Evolutionary conservation across 2,329 filamentous ascomycete genomes (phyloP).

Genomic region (Monosporascus sp.): DNA sequence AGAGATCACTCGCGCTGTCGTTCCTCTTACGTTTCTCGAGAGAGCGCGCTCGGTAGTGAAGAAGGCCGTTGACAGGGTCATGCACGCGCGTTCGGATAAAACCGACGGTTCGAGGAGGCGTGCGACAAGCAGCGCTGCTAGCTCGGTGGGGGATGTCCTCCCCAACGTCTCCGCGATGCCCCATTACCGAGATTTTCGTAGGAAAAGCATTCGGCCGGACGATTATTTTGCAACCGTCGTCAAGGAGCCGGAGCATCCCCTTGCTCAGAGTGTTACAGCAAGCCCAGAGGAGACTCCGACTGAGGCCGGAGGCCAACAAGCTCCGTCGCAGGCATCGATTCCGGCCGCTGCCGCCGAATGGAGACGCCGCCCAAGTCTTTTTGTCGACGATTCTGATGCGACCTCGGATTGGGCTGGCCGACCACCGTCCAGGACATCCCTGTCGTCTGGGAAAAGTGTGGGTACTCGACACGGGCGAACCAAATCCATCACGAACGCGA

Average conservation of each 20-base stretch:
- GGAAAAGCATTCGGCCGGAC: slow-evolving; percentile 50
- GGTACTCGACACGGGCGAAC: slow-evolving; percentile 39
- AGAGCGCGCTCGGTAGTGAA: slow-evolving; percentile 75
- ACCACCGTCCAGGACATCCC: slow-evolving; percentile 25
- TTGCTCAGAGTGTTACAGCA: slow-evolving; percentile 68
- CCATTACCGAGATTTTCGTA: slow-evolving; percentile 46
- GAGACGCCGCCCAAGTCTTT: slow-evolving; percentile 28
- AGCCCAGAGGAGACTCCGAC: slow-evolving; percentile 52
- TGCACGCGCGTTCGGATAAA: slow-evolving; percentile 55
- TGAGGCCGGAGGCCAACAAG: slow-evolving; percentile 22
- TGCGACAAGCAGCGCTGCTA: slow-evolving; percentile 59
- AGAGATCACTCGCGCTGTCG: slow-evolving; percentile 85
- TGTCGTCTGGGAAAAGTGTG: slow-evolving; percentile 22
- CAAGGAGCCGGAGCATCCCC: slow-evolving; percentile 59
- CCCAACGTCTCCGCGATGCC: slow-evolving; percentile 43
- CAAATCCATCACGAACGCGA: slow-evolving; percentile 39
- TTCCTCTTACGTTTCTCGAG: slow-evolving; percentile 82
- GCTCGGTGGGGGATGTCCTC: slow-evolving; percentile 55
- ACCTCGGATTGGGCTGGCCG: slow-evolving; percentile 28
- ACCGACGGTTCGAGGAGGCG: slow-evolving; percentile 51
- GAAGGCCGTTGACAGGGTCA: slow-evolving; percentile 60
- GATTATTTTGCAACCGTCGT: slow-evolving; percentile 45
- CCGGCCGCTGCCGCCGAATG: slow-evolving; percentile 32
- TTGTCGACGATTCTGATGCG: slow-evolving; percentile 31
- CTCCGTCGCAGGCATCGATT: slow-evolving; percentile 34